Base-by-base conservation (phyloP, 257 asterid genomes). In the Apocynum venetum region DNA sequence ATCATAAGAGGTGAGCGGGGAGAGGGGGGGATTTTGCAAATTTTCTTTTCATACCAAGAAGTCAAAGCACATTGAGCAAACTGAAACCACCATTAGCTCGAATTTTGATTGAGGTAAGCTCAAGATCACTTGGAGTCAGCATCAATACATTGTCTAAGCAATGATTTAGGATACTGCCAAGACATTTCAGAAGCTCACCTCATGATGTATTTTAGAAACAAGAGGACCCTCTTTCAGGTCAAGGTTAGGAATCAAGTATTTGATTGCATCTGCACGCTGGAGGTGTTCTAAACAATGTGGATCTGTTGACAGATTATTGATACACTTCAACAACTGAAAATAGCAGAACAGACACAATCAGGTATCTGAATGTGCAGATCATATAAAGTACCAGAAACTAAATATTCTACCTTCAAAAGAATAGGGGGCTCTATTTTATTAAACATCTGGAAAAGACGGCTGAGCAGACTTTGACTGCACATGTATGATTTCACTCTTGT, bases 391-490 rank as follows among this genome's bases (percentile, higher is more conserved):
- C 67, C 56, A 15, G 68, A 80, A 67, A 80, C 59, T 52, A 53
- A 77, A 64, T 31, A 9, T 40, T 63, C 72, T 85, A 95, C 98
- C 99, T 93, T 96, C 79, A 96, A 83, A 84, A 96, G 97, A 86
- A 96, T 96, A 73, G 93, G 98, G 85, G 98, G 93, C 80, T 93
- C 98, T 79, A 89, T 88, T 88, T 90, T 96, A 86, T 96, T 96
- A 78, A 96, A 96, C 97, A 96, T 96, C 90, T 93, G 97, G 84
- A 93, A 93, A 82, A 93, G 95, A 73, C 98, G 99, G 80, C 91
- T 91, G 72, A 96, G 98, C 85, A 96, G 85, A 87, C 98, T 96
- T 85, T 91, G 98, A 89, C 96, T 91, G 79, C 99, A 96, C 99
- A 96, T 96, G 85, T 80, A 88, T 74, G 97, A 89, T 85, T 93